Percentiles rank a stretch among this genome's conserved stretches.
Conservation (phyloP, 768 basidiomycete genomes). For the Strobilomyces confusus region DNA sequence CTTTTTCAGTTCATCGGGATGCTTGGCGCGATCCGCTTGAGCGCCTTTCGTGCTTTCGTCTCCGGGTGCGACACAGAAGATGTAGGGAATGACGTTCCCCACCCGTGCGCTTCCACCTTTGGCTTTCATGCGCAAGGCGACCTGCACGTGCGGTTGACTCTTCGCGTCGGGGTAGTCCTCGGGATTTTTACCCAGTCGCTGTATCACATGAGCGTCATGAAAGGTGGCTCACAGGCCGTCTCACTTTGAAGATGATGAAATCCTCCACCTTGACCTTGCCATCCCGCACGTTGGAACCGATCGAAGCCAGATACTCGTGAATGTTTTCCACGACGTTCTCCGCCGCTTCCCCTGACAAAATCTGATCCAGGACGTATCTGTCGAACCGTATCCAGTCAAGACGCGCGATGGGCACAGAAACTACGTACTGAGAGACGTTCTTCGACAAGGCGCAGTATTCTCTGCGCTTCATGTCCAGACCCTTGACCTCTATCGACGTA, state of each 20-base stretch:
- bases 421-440: slow-evolving; percentile 80
- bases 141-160: slow-evolving; percentile 94
- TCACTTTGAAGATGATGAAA: slow-evolving; percentile 90
- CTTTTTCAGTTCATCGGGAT: slow-evolving; percentile 87
- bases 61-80: slow-evolving; percentile 82
- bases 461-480: slow-evolving; percentile 97
- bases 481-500: slow-evolving; percentile 87
- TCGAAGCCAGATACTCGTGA: slow-evolving; percentile 79
- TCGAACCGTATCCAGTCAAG: slow-evolving; percentile 1
- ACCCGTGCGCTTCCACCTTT: slow-evolving; percentile 74
- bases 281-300: slow-evolving; percentile 74
- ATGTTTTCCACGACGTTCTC: slow-evolving; percentile 88
- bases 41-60: slow-evolving; percentile 65
- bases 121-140: slow-evolving; percentile 85
- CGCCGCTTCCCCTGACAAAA: slow-evolving; percentile 86
- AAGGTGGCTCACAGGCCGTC: slow-evolving; percentile 1
- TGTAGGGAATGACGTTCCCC: slow-evolving; percentile 94
- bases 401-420: background rate
- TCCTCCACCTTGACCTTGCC: slow-evolving; percentile 86
- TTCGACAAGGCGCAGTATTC: slow-evolving; percentile 94
- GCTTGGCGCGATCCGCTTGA: slow-evolving; percentile 87
- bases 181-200: slow-evolving; percentile 95
- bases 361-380: slow-evolving; percentile 86
- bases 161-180: slow-evolving; percentile 97
- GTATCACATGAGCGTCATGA: background rate